Percentiles rank a stretch among this genome's conserved stretches.
phyloP scores from a whole-genome alignment of 1,284 basidiomycete species.

The Naganishia cerealis region DNA sequence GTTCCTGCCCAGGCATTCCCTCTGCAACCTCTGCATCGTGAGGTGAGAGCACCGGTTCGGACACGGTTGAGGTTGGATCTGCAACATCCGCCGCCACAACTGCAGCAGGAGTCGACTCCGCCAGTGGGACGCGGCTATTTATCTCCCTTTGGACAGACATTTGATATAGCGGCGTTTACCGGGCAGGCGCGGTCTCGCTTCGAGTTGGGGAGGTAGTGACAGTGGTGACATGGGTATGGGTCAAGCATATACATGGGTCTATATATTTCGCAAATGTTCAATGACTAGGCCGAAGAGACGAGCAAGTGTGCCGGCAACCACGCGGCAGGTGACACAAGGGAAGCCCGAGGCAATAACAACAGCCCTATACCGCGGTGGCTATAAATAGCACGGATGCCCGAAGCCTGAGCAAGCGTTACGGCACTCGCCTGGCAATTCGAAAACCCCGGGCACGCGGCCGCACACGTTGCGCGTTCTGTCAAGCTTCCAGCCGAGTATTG shows the following conservation, averaged over 20 bases:
- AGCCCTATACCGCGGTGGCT: background rate
- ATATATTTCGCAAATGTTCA: too few relatives aligned
- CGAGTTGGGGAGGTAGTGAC: background rate
- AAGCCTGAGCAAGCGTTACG: slow-evolving; percentile 1
- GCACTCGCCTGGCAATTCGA: background rate
- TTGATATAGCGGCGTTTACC: background rate
- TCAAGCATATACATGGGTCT: too few relatives aligned
- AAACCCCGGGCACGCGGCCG: too few relatives aligned
- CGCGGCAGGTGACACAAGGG: background rate
- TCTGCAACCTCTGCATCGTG: background rate
- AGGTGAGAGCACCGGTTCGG: background rate
- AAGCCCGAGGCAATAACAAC: background rate
- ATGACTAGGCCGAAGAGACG: background rate
- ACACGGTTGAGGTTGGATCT: background rate
- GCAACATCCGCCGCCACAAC: background rate
- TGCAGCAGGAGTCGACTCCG: slow-evolving; percentile 2
- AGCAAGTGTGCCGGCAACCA: background rate
- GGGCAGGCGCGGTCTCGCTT: background rate
- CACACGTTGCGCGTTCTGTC: too few relatives aligned
- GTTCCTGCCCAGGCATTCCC: background rate
- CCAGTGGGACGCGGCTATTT: slow-evolving; percentile 6
- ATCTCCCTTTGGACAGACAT: slow-evolving; percentile 3
- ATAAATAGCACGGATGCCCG: background rate
- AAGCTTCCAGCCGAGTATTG: too few relatives aligned
- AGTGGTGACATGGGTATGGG: too few relatives aligned